Percentiles rank a stretch among this genome's conserved stretches.
Evolutionary conservation across 257 asterid genomes (phyloP).

Genomic region (Rauvolfia tetraphylla): DNA sequence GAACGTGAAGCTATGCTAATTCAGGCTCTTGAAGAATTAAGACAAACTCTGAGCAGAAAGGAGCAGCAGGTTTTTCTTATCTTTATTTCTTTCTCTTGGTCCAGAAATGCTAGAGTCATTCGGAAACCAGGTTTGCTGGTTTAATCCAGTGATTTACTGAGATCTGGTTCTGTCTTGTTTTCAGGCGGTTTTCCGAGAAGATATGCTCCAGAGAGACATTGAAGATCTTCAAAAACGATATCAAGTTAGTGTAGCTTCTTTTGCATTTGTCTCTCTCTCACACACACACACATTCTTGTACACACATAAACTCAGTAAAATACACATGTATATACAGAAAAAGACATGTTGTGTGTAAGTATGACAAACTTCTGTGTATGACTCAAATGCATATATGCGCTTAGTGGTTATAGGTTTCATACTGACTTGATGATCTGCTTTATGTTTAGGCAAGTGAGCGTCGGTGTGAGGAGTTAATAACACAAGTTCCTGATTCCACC

Average conservation of each 20-base stretch:
- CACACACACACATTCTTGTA: background rate
- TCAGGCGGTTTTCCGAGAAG: conserved; percentile 94
- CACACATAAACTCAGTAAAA: no score
- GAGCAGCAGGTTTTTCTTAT: conserved; percentile 76
- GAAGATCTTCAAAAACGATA: conserved; percentile 97
- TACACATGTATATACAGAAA: background rate
- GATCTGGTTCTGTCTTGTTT: conserved; percentile 17
- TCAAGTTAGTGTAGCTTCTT: conserved; percentile 47
- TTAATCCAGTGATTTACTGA: conserved; percentile 14
- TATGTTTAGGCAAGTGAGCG: conserved; percentile 86
- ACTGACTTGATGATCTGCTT: conserved; percentile 8
- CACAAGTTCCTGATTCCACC: conserved; percentile 98
- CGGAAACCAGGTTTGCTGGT: background rate
- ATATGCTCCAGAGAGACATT: conserved; percentile 85
- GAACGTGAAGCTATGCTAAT: conserved; percentile 52
- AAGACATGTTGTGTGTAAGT: background rate
- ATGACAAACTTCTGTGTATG: background rate
- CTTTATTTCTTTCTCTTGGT: background rate
- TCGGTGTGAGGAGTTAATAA: conserved; percentile 92
- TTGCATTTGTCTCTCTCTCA: background rate
- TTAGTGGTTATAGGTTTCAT: conserved; percentile 2
- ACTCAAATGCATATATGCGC: background rate
- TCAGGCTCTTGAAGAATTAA: conserved; percentile 53
- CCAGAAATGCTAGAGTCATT: background rate
- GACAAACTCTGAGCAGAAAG: conserved; percentile 51